Conservation (phyloP, 768 basidiomycete genomes). For the Gymnopilus junonius region DNA sequence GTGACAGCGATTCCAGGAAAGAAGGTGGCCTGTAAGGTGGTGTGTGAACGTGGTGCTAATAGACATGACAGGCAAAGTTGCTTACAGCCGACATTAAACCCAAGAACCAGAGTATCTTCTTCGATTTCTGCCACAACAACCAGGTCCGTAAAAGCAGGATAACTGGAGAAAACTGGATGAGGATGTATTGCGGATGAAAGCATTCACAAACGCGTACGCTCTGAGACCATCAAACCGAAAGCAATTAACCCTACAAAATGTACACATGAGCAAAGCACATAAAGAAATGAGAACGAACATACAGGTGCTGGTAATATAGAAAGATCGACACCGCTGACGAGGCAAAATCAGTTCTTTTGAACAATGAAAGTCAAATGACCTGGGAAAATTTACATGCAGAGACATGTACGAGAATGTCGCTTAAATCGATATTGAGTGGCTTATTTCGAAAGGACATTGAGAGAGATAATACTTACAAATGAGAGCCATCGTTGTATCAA, state of each 20-base stretch:
- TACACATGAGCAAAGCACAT: neutral
- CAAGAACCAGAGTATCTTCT: slow-evolving; percentile 1
- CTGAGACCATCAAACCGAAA: slow-evolving; percentile 15
- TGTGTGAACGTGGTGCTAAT: neutral
- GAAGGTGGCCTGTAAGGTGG: slow-evolving; percentile 28
- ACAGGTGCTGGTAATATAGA: slow-evolving; percentile 10
- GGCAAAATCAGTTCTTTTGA: neutral
- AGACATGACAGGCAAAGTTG: neutral
- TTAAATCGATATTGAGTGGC: neutral
- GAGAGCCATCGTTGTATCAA: slow-evolving; percentile 18
- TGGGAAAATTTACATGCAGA: neutral
- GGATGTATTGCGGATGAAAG: neutral
- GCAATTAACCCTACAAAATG: slow-evolving; percentile 16
- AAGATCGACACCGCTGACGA: slow-evolving; percentile 7
- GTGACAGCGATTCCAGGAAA: slow-evolving; percentile 33
- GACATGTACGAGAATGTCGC: neutral
- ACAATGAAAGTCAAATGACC: neutral
- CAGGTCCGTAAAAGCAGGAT: slow-evolving; percentile 23
- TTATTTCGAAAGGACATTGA: neutral
- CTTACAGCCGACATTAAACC: slow-evolving; percentile 11
- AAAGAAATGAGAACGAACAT: neutral
- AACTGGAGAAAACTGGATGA: neutral
- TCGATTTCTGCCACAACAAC: slow-evolving; percentile 15
- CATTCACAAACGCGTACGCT: slow-evolving; percentile 6
- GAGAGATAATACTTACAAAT: slow-evolving; percentile 8